phyloP scores from a whole-genome alignment of 2,329 filamentous ascomycete genomes.

The Elsinoe arachidis region DNA sequence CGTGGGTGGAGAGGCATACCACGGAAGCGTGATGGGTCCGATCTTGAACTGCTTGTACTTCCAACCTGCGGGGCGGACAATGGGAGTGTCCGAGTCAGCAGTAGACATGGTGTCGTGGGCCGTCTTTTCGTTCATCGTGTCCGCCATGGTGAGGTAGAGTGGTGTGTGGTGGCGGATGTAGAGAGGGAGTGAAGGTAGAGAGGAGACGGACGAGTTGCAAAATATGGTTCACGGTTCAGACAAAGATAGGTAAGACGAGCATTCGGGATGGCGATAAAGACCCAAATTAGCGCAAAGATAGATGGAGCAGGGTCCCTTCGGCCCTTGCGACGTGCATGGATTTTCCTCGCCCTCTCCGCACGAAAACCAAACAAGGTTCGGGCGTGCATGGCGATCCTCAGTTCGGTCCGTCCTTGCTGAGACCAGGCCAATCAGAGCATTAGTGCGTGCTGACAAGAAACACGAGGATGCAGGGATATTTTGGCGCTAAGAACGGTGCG shows the following conservation, averaged over 20 bases:
- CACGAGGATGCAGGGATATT: not conserved
- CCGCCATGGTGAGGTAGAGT: conserved; percentile 16
- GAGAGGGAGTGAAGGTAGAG: not conserved
- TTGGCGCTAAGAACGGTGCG: not conserved
- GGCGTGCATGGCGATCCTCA: not conserved
- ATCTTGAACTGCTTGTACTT: conserved; percentile 38
- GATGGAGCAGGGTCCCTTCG: not conserved
- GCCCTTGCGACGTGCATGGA: not conserved
- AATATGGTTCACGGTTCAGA: conserved; percentile 5
- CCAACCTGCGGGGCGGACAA: conserved; percentile 37
- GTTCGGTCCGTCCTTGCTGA: not conserved
- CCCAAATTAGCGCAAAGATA: not conserved
- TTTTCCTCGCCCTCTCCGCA: not conserved
- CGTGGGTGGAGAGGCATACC: conserved; percentile 41
- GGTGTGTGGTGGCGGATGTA: conserved; percentile 11
- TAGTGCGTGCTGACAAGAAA: not conserved
- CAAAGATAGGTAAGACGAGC: not conserved
- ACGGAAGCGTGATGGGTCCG: conserved; percentile 35
- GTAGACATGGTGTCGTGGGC: not conserved
- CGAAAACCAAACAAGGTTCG: not conserved
- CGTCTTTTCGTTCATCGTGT: conserved; percentile 17
- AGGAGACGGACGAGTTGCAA: not conserved
- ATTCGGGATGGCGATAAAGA: not conserved
- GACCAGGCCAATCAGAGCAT: not conserved
- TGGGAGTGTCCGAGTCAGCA: conserved; percentile 11